Conservation (phyloP, 2,329 filamentous ascomycete species). For the Fusarium nodosum region DNA sequence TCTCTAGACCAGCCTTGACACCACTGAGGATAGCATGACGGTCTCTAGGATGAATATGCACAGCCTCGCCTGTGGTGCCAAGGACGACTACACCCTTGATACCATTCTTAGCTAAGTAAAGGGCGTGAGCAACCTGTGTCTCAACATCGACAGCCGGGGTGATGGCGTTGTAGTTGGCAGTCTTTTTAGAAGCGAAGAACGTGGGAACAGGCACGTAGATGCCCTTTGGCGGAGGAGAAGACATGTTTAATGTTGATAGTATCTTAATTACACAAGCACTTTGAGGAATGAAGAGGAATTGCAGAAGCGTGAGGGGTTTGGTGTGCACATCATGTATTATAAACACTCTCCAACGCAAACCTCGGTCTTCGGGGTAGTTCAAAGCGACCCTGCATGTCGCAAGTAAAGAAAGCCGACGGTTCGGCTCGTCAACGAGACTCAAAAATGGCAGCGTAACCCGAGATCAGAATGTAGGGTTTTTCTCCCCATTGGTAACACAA, state of each 20-base stretch:
- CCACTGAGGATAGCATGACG: conserved; percentile 67
- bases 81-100: conserved; percentile 73
- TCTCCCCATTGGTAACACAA: conserved; percentile 10
- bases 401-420: conserved; percentile 21
- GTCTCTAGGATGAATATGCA: conserved; percentile 71
- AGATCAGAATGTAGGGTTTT: conserved; percentile 11
- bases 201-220: conserved; percentile 74
- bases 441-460: conserved; percentile 16
- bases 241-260: conserved; percentile 35
- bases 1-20: conserved; percentile 67
- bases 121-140: conserved; percentile 69
- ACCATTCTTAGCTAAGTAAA: conserved; percentile 72
- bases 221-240: conserved; percentile 63
- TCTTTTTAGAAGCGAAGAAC: conserved; percentile 67
- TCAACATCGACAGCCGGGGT: conserved; percentile 68
- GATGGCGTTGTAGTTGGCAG: conserved; percentile 59
- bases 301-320: conserved; percentile 30
- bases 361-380: conserved; percentile 47
- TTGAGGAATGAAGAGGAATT: not conserved
- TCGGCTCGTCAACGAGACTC: conserved; percentile 28
- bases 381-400: conserved; percentile 37
- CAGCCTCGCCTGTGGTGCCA: conserved; percentile 74
- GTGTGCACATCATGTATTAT: conserved; percentile 39
- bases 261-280: not conserved
- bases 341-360: conserved; percentile 32